Evolutionary conservation across 179 eudicot genomes (phyloP).

Genomic region (Gypsophila paniculata): DNA sequence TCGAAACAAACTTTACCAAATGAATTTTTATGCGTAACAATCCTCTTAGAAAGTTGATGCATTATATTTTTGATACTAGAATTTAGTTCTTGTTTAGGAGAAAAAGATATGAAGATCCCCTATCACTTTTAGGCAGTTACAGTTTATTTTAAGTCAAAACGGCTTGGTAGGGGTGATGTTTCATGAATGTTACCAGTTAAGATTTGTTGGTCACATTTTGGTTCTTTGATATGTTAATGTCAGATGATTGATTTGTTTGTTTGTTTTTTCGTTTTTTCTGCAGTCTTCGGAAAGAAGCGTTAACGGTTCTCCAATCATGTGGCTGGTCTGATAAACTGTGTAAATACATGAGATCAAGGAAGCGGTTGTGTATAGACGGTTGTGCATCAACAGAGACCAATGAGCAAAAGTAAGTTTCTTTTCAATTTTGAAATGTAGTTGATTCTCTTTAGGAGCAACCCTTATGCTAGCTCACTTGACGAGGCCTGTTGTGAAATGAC

Average conservation of each 20-base stretch:
- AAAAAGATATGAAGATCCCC: neutral
- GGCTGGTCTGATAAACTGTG: slow-evolving; percentile 70
- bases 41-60: neutral
- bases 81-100: neutral
- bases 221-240: neutral
- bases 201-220: neutral
- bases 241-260: neutral
- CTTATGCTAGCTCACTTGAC: neutral
- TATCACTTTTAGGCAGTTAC: neutral
- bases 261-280: slow-evolving; percentile 17
- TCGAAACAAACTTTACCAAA: neutral
- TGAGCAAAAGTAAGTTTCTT: slow-evolving; percentile 55
- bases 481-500: neutral
- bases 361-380: slow-evolving; percentile 43
- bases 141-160: neutral
- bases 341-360: slow-evolving; percentile 54
- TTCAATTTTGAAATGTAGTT: neutral
- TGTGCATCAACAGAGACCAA: slow-evolving; percentile 29
- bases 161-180: neutral
- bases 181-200: neutral
- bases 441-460: neutral
- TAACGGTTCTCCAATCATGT: slow-evolving; percentile 47
- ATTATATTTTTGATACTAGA: neutral
- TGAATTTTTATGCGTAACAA: neutral
- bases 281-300: slow-evolving; percentile 72